Base-by-base conservation (phyloP, 2,329 filamentous ascomycete genomes). In the Aspergillus costaricaensis region DNA sequence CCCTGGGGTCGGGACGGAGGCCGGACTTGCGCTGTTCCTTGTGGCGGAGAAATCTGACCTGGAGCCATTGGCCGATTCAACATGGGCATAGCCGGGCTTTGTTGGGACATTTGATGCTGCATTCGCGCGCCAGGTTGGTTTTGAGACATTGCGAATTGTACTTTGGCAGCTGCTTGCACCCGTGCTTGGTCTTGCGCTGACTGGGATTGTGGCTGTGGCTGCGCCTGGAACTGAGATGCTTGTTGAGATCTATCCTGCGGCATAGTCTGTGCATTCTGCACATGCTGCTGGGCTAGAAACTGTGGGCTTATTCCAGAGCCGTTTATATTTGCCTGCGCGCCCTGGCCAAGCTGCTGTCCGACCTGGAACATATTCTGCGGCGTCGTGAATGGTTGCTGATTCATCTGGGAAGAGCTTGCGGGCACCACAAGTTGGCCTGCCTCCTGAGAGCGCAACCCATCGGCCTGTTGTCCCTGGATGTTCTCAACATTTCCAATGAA, bases 391-490 rank as follows among this genome's bases (percentile, higher is more conserved):
- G 74, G 74, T 19, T 71, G 69, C 49, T 77, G 76, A 48, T 75
- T 73, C 65, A 80, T 82, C 62, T 80, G 79, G 55, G 83, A 83
- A 67, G 83, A 85, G 72, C 85, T 88, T 6, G 85, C 86, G 9
- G 86, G 86, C 3, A 88, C 86, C n/a, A 88, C 86, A 44, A 84
- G 76, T 63, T 86, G 84, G 8, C 86, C 86, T 52, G 83, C 83
- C 71, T 87, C 83, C 67, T 86, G 84, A 15, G 82, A 82, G 55
- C 85, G 83, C 65, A 87, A 73, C n/a, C 84, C 85, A 64, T 86
- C 85, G 43, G 82, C 82, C 72, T 88, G 86, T 66, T 87, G 85
- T 27, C 82, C 83, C 59, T 85, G 79, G 41, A 87, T 81, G 47
- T 85, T 83, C 58, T 83, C 82, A 64, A 87, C 73, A 59, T 77